phyloP scores from a whole-genome alignment of 441 rosid genomes.

The Erodium chrysanthum region DNA sequence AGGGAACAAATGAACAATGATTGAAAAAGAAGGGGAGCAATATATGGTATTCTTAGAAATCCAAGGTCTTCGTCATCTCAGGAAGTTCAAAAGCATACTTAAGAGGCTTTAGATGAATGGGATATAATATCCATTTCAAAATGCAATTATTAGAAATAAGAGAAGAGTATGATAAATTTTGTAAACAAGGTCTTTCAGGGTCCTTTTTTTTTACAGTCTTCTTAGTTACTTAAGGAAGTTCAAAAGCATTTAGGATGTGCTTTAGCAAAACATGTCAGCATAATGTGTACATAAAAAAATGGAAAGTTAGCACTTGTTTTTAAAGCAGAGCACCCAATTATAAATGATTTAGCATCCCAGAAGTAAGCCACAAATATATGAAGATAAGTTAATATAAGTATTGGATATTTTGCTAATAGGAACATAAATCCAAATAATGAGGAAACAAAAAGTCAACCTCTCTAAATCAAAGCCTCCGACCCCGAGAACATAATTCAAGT shows the following conservation, averaged over 20 bases:
- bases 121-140: too few relatives aligned
- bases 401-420: background rate
- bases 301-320: background rate
- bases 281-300: background rate
- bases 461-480: slow-evolving; percentile 96
- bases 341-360: background rate
- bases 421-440: background rate
- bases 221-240: background rate
- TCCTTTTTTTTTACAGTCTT: too few relatives aligned
- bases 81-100: too few relatives aligned
- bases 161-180: too few relatives aligned
- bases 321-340: background rate
- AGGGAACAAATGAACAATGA: too few relatives aligned
- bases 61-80: too few relatives aligned
- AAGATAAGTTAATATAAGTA: background rate
- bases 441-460: slow-evolving; percentile 40
- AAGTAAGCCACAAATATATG: background rate
- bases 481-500: slow-evolving; percentile 93
- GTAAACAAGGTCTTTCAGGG: too few relatives aligned
- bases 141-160: too few relatives aligned
- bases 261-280: background rate
- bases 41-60: too few relatives aligned
- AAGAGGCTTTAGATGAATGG: too few relatives aligned
- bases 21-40: too few relatives aligned
- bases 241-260: background rate